Evolutionary conservation across 2,329 filamentous ascomycete species (phyloP), one percentile per base, ranked within the genome.

Genomic region (Paradendryphiella salina): DNA sequence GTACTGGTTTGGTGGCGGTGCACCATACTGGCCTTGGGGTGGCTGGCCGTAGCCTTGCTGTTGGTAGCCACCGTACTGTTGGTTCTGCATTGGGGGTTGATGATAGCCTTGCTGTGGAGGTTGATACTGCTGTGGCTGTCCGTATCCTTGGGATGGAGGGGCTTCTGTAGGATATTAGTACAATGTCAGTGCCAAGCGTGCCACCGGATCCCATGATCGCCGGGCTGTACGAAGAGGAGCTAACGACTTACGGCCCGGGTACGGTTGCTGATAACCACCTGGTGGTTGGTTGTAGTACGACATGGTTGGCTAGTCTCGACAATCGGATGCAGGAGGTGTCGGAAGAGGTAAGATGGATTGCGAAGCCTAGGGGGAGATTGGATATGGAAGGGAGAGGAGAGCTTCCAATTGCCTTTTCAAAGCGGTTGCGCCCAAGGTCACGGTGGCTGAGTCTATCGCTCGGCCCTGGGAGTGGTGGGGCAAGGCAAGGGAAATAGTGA

Each of bases 41-140:
- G 54, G 61, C 42, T 64, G 64, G 11, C 63, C 62, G 48, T 62
- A 66, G 21, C 61, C 57, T 44, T 67, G 64, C 54, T 67, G 65
- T 41, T 63, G 70, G 50, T 76, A 74, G 37, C 59, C 59, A 17
- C 56, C 62, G 44, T 62, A 64, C 21, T 65, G 59, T 50, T 72
- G 61, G 13, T 69, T 64, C 42, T 72, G 67, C 54, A 67, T 63
- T 49, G 61, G 64, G 26, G 59, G 71, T 49, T 73, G 74, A 32
- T 72, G 48, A 54, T 63, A 64, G 18, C 61, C 47, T 37, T 53
- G 56, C 34, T 59, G 54, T 52, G 55, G 58, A 32, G 50, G 61
- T 46, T 51, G 55, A 29, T 50, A 35, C 34, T 54, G 57, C 18
- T 52, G 48, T 18, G 39, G 52, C 43, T 61, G 63, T 38, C 60